Evolutionary conservation across 192 early-diverging fungal genomes (phyloP), one percentile per base, ranked within the genome.

Genomic region (Borealophlyctis nickersoniae): DNA sequence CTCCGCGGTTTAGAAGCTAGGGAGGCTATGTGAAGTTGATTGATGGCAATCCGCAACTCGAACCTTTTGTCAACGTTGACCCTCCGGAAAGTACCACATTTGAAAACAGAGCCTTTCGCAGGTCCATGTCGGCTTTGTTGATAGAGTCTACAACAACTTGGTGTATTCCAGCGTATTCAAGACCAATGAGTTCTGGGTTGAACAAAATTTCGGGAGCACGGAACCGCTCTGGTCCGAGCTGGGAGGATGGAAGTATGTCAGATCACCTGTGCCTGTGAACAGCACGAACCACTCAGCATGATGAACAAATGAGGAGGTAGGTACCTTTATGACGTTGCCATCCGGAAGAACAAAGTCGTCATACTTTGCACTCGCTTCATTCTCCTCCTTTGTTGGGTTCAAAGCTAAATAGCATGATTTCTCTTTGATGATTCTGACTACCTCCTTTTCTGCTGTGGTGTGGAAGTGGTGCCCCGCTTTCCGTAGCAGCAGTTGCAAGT

Each of bases 11-110:
- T n/a, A n/a, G n/a, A n/a, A n/a, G n/a, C n/a, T n/a, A n/a, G n/a
- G n/a, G n/a, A 45, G 39, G 9, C 39, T 13, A 45, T 13, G 19
- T 13, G 19, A 45, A 45, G 9, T 19, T 13, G 7, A 45, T 19
- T 45, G 19, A 45, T 13, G 9, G 19, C 7, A 45, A 19, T 13
- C 7, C 19, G 39, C 39, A 45, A n/a, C 27, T 23, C 53, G 51
- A 23, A 82, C 86, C 90, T 71, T 86, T 88, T 59, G 78, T 89
- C 19, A 99, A 77, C 24, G 96, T 98, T 16, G 92, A 88, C n/a
- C 96, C 96, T 67, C 96, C 96, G n/a, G 93, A 95, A 14, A 99
- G 81, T 16, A 98, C 94, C 63, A 99, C 81, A 70, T 92, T 94
- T 26, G 85, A 75, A 72, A 89, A 99, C 55, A 99, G 81, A 1